Base-by-base conservation (phyloP, 345 rosid genomes). In the Raphanus raphanistrum region DNA sequence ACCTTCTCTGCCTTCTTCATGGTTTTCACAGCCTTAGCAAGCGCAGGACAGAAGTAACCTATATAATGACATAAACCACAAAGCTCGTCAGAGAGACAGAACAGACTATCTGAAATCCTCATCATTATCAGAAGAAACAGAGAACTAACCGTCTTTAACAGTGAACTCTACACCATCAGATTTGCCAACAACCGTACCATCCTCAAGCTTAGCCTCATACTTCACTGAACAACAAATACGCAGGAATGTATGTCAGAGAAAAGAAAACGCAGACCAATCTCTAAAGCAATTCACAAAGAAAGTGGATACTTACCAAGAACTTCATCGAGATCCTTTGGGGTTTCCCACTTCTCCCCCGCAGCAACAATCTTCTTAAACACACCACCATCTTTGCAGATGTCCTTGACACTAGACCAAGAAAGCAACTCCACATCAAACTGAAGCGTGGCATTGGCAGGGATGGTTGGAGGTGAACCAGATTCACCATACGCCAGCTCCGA, bases 1-100 rank as follows among this genome's bases (percentile, higher is more conserved):
- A 85, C 97, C 43, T 85, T 95, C 62, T 95, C 98, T 1, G 86
- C 92, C 75, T 85, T 91, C 73, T 95, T 95, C 99, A 95, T 92
- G 54, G 98, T 91, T 84, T 92, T 91, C 55, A 92, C 91, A 58
- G 98, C 96, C 73, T 66, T 88, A 0, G 92, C 57, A 74, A 95
- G 61, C 1, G 98, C 98, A 28, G 96, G 98, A 66, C 97, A 95
- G 76, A 96, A 91, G 74, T 87, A 79, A 71, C 97, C 98, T 94
- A 54, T 63, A 32, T 26, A 32, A 67, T 1, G 12, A 76, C 61
- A 72, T 7, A 66, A 0, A 71, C 21, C 17, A 50, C 28, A 60
- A 55, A 65, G 9, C 17, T 5, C 1, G 43, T 76, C 8, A 80
- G 26, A 43, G 32, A 43, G 26, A 68, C 11, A 1, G 0, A 62